Conservation (phyloP, 257 asterid genomes). For the Dorcoceras hygrometricum region DNA sequence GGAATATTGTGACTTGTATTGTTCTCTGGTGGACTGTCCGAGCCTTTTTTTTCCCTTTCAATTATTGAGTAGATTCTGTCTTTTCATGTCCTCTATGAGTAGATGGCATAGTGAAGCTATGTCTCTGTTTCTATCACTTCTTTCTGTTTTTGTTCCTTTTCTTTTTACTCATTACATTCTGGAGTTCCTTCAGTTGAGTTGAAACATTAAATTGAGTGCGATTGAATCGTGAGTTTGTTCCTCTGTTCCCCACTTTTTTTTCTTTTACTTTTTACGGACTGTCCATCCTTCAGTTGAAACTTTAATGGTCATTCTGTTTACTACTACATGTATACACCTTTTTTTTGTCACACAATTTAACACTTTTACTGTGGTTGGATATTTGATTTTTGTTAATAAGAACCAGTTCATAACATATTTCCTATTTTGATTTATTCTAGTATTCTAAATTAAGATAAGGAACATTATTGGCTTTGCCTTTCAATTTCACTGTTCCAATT, state of each 20-base stretch:
- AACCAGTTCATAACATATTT: background rate
- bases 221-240: slow-evolving; percentile 19
- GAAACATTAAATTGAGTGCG: background rate
- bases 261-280: slow-evolving; percentile 8
- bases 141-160: too few species aligned
- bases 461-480: background rate
- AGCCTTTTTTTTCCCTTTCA: background rate
- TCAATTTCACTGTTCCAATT: too few species aligned
- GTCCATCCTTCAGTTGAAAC: slow-evolving; percentile 6
- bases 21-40: slow-evolving; percentile 19
- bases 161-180: slow-evolving; percentile 10
- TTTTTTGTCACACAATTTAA: too few species aligned
- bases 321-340: background rate
- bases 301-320: background rate
- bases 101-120: slow-evolving; percentile 4
- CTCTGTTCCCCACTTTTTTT: background rate
- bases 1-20: slow-evolving; percentile 34
- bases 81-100: slow-evolving; percentile 19
- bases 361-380: background rate
- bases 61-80: slow-evolving; percentile 15
- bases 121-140: background rate
- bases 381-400: background rate
- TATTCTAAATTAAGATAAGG: background rate
- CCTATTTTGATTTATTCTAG: background rate
- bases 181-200: slow-evolving; percentile 12